phyloP scores from a whole-genome alignment of 805 yeast species.

The Myxozyma neglecta region DNA sequence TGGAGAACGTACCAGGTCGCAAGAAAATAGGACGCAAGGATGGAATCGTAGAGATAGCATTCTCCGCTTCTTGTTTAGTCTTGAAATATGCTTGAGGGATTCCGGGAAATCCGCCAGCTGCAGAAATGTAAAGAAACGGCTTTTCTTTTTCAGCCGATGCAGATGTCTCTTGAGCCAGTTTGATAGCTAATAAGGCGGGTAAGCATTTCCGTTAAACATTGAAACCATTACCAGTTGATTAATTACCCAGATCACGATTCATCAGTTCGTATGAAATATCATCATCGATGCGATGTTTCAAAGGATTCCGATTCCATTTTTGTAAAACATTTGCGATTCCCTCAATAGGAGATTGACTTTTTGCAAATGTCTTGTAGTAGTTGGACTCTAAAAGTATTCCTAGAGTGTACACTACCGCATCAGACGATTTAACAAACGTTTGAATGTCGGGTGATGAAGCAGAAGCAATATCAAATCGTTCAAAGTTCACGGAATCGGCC shows the following conservation, averaged over 20 bases:
- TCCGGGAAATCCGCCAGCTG: constrained; percentile 26
- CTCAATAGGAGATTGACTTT: constrained; percentile 16
- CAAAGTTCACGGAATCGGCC: constrained; percentile 19
- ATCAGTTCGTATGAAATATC: constrained; percentile 17
- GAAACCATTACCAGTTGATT: neutral
- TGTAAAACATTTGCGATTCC: constrained; percentile 15
- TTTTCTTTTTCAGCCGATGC: constrained; percentile 8
- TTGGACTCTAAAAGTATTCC: constrained; percentile 27
- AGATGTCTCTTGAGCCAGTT: constrained; percentile 17
- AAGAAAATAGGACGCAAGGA: constrained; percentile 24
- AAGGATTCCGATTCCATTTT: constrained; percentile 26
- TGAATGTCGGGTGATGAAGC: constrained; percentile 13
- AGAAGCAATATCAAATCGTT: constrained; percentile 9
- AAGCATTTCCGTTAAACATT: neutral
- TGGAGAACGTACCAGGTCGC: constrained; percentile 16
- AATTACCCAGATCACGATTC: constrained; percentile 27
- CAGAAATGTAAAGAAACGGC: constrained; percentile 22
- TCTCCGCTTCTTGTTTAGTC: constrained; percentile 24
- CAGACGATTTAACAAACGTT: constrained; percentile 10
- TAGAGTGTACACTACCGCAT: constrained; percentile 25
- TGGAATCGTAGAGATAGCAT: constrained; percentile 7
- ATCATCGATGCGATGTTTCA: constrained; percentile 22
- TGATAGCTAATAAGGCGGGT: constrained; percentile 9
- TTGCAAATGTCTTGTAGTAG: constrained; percentile 23
- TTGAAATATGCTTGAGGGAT: constrained; percentile 23